Percentiles rank a stretch among this genome's conserved stretches.
Evolutionary conservation across 164 flowering plant species (phyloP).

Genomic region (Kingdonia uniflora): DNA sequence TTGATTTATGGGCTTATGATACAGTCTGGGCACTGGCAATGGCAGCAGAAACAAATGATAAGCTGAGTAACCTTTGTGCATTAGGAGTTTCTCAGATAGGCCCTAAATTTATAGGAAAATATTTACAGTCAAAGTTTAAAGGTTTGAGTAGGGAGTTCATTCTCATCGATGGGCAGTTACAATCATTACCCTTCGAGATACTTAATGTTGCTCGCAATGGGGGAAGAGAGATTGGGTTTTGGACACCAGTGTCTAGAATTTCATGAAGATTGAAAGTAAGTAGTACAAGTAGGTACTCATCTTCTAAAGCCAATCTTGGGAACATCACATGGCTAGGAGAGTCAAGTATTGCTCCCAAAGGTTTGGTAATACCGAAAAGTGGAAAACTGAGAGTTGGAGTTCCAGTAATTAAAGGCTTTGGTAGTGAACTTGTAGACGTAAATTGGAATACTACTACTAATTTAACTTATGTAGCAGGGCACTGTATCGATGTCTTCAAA

Average conservation of each 20-base stretch:
- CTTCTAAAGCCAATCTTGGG: too few species aligned
- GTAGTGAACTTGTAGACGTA: conserved; percentile 2
- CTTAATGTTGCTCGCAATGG: too few species aligned
- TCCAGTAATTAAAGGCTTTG: conserved; percentile 6
- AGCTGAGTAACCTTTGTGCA: not conserved
- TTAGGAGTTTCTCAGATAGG: not conserved
- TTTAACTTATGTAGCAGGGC: not conserved
- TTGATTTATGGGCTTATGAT: too few species aligned
- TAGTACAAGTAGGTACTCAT: not conserved
- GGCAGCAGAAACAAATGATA: conserved; percentile 7
- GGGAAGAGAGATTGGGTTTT: too few species aligned
- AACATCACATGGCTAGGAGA: conserved; percentile 6
- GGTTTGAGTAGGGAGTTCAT: too few species aligned
- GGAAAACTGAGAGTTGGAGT: conserved; percentile 3
- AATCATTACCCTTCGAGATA: conserved; percentile 2
- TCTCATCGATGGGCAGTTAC: conserved; percentile 11
- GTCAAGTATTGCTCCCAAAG: not conserved
- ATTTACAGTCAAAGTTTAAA: not conserved
- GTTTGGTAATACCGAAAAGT: too few species aligned
- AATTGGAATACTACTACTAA: not conserved
- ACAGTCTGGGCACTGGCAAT: too few species aligned
- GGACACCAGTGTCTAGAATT: conserved; percentile 17
- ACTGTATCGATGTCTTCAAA: too few species aligned
- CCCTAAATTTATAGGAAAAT: conserved; percentile 1
- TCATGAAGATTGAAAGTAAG: not conserved